Evolutionary conservation across 805 yeast species (phyloP).

Genomic region (Starmera amethionina): DNA sequence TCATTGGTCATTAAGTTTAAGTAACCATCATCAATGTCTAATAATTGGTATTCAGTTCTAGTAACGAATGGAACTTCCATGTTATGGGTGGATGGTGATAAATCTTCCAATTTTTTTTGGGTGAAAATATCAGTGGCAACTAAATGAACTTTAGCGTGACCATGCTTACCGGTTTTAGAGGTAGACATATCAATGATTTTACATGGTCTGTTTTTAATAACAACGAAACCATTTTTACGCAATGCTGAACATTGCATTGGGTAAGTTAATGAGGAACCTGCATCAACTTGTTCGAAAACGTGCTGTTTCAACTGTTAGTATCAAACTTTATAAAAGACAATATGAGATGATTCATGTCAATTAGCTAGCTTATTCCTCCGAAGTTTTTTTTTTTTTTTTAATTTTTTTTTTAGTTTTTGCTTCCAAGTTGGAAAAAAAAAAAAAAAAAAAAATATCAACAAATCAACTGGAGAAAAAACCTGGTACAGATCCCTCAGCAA

Average conservation of each 20-base stretch:
- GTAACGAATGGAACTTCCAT: constrained; percentile 98
- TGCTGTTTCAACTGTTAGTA: constrained; percentile 37
- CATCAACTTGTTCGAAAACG: constrained; percentile 95
- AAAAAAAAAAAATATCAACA: too few relatives aligned
- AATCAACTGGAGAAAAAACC: too few relatives aligned
- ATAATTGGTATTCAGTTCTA: constrained; percentile 94
- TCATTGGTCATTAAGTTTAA: constrained; percentile 92
- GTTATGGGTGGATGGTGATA: constrained; percentile 99
- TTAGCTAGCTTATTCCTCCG: not conserved
- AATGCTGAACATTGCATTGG: constrained; percentile 99
- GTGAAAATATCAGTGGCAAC: constrained; percentile 99
- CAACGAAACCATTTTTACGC: constrained; percentile 99
- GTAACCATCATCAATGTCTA: constrained; percentile 98
- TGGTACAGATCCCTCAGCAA: too few relatives aligned
- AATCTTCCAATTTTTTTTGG: constrained; percentile 98
- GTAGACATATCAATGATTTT: constrained; percentile 99
- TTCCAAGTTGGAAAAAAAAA: too few relatives aligned
- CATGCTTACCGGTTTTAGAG: constrained; percentile 99
- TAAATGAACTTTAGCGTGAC: constrained; percentile 99
- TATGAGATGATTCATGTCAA: too few relatives aligned
- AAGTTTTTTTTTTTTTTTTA: not conserved
- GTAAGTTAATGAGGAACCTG: constrained; percentile 97
- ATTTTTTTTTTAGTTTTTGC: too few relatives aligned
- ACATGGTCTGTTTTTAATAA: constrained; percentile 98
- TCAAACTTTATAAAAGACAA: too few relatives aligned